Evolutionary conservation across 169 alveolate genomes (phyloP).

Genomic region (Eimeria falciformis): DNA sequence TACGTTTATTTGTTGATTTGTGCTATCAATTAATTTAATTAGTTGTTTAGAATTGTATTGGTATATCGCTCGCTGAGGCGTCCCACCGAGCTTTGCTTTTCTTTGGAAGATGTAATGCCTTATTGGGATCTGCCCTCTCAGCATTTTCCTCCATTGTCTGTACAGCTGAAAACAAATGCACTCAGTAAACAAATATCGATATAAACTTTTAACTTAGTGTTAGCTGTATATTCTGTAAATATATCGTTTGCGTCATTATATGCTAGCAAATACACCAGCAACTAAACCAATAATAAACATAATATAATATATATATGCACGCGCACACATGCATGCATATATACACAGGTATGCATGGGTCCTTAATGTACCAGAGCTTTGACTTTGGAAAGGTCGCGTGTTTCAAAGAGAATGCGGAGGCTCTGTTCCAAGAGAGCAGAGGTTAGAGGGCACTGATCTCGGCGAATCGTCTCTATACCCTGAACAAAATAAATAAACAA

Average conservation of each 20-base stretch:
- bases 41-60: background rate
- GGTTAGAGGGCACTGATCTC: constrained; percentile 79
- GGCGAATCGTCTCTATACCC: constrained; percentile 80
- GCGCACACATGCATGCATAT: background rate
- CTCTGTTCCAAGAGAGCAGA: constrained; percentile 72
- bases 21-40: background rate
- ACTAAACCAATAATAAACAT: too few species aligned
- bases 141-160: constrained; percentile 76
- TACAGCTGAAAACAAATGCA: constrained; percentile 30
- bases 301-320: background rate
- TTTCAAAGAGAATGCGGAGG: constrained; percentile 61
- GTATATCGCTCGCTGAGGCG: background rate
- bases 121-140: constrained; percentile 60
- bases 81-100: constrained; percentile 74
- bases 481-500: background rate
- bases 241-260: too few species aligned
- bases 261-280: too few species aligned
- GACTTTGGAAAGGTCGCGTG: constrained; percentile 73
- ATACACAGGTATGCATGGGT: background rate
- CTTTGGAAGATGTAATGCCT: constrained; percentile 75
- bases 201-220: background rate
- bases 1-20: background rate
- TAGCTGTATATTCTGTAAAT: background rate
- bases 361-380: constrained; percentile 49
- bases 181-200: background rate